These are phyloP conservation scores for Lyophyllum decastes DNA, from an alignment of 768 basidiomycete species.

Conservation along the genomic window DNA sequence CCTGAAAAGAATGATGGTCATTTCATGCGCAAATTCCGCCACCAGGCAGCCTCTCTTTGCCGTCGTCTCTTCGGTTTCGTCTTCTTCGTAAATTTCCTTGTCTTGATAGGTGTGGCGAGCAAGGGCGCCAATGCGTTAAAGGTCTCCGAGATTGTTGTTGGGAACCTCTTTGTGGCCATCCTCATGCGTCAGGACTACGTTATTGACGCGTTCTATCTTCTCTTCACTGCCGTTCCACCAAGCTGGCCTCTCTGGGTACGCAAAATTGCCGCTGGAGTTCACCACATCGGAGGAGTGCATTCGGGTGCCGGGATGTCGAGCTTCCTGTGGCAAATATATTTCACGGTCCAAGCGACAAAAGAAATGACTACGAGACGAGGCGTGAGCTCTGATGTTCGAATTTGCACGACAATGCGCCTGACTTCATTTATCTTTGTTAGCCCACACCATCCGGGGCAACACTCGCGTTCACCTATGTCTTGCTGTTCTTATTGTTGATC, in stretches of 20 bases:
- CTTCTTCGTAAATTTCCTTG: slow-evolving; percentile 54
- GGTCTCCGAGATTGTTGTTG: slow-evolving; percentile 41
- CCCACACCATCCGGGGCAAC: slow-evolving; percentile 1
- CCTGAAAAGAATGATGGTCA: slow-evolving; percentile 54
- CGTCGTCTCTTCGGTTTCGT: slow-evolving; percentile 60
- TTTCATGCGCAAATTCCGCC: slow-evolving; percentile 51
- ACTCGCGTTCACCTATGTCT: slow-evolving; percentile 11
- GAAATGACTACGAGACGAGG: slow-evolving; percentile 40
- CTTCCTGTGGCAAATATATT: slow-evolving; percentile 51
- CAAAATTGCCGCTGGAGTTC: slow-evolving; percentile 54
- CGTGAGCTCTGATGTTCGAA: slow-evolving; percentile 22
- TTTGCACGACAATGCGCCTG: not conserved
- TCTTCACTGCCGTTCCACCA: slow-evolving; percentile 49
- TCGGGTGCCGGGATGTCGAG: slow-evolving; percentile 60
- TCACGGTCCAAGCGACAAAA: slow-evolving; percentile 51
- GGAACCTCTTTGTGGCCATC: slow-evolving; percentile 50
- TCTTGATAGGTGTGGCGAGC: slow-evolving; percentile 45
- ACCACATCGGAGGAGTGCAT: slow-evolving; percentile 62
- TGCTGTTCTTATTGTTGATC: slow-evolving; percentile 27
- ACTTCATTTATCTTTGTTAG: not conserved
- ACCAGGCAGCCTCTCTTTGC: slow-evolving; percentile 57
- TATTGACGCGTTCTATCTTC: slow-evolving; percentile 56
- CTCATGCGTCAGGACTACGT: slow-evolving; percentile 59
- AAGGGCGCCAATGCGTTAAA: slow-evolving; percentile 35
- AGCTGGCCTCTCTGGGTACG: slow-evolving; percentile 61